Percentiles rank a stretch among this genome's conserved stretches.
phyloP scores from a whole-genome alignment of 768 basidiomycete genomes.

The Coprinopsis cinerea region DNA sequence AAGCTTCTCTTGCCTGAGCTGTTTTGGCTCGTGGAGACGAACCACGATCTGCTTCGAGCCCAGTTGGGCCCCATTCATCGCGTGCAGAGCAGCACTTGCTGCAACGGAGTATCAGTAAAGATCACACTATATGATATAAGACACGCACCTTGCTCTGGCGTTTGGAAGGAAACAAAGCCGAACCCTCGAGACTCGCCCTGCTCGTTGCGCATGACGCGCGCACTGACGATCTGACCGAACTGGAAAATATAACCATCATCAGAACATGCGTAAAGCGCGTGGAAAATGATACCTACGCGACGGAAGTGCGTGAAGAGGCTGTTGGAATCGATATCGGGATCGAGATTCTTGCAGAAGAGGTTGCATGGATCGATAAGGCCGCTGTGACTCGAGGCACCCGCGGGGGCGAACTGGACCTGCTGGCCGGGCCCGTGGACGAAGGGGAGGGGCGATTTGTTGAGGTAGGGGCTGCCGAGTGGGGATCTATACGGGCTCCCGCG shows the following conservation, averaged over 20 bases:
- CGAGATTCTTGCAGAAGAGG: slow-evolving; percentile 88
- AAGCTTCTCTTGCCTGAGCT: slow-evolving; percentile 83
- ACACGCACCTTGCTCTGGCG: slow-evolving; percentile 68
- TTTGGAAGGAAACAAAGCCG: slow-evolving; percentile 86
- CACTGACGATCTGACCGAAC: slow-evolving; percentile 90
- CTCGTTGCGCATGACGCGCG: slow-evolving; percentile 90
- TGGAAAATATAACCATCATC: slow-evolving; percentile 25
- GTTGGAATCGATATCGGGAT: slow-evolving; percentile 81
- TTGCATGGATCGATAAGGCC: slow-evolving; percentile 90
- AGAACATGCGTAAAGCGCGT: slow-evolving; percentile 11
- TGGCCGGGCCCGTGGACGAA: slow-evolving; percentile 88
- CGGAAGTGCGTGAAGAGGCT: slow-evolving; percentile 79
- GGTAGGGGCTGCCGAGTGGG: slow-evolving; percentile 44
- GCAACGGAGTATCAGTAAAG: not conserved
- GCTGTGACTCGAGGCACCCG: slow-evolving; percentile 78
- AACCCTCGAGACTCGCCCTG: slow-evolving; percentile 77
- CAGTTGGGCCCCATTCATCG: slow-evolving; percentile 72
- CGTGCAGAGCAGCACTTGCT: slow-evolving; percentile 71
- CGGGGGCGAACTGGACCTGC: slow-evolving; percentile 83
- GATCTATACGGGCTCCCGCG: slow-evolving; percentile 25
- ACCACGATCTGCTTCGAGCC: slow-evolving; percentile 80
- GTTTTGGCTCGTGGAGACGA: slow-evolving; percentile 86
- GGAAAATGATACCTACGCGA: slow-evolving; percentile 39
- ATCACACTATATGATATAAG: not conserved
- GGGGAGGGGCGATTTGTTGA: slow-evolving; percentile 38